These are phyloP conservation scores for Rhynchosporium graminicola DNA, from an alignment of 2,329 filamentous ascomycete species.

Conservation along the genomic window DNA sequence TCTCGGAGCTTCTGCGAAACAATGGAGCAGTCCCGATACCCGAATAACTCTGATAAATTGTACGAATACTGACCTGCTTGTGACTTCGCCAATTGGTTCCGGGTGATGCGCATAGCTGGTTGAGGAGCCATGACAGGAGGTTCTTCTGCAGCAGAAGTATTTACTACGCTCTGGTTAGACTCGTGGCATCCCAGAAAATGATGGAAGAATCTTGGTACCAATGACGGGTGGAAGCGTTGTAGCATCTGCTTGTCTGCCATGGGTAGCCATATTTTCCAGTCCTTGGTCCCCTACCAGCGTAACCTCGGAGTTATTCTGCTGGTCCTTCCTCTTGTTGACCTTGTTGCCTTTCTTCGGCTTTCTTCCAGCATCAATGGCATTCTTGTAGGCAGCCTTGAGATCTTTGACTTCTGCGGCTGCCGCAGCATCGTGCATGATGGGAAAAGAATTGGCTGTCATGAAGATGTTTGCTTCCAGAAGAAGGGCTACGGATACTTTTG, in stretches of 20 bases:
- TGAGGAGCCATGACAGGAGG: slow-evolving; percentile 14
- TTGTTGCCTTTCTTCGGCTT: slow-evolving; percentile 30
- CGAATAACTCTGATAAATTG: slow-evolving; percentile 26
- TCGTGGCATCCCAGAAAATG: slow-evolving; percentile 5
- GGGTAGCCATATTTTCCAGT: slow-evolving; percentile 12
- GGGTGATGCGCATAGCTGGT: slow-evolving; percentile 31
- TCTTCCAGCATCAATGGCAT: slow-evolving; percentile 36
- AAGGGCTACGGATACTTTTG: slow-evolving; percentile 24
- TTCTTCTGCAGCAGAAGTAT: slow-evolving; percentile 9
- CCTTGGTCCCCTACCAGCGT: slow-evolving; percentile 14
- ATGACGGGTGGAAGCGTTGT: slow-evolving; percentile 19
- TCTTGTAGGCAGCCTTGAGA: slow-evolving; percentile 40
- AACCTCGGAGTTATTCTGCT: slow-evolving; percentile 22
- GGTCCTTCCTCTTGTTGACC: slow-evolving; percentile 34
- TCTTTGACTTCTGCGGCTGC: slow-evolving; percentile 36
- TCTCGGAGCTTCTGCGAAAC: slow-evolving; percentile 23
- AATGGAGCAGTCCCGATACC: slow-evolving; percentile 15
- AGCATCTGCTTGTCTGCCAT: slow-evolving; percentile 18
- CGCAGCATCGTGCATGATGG: slow-evolving; percentile 27
- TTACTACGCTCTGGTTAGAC: slow-evolving; percentile 25
- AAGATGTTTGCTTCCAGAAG: slow-evolving; percentile 27
- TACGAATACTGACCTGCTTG: slow-evolving; percentile 39
- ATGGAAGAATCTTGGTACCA: slow-evolving; percentile 23
- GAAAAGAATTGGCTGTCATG: slow-evolving; percentile 26
- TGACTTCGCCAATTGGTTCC: slow-evolving; percentile 35